Conservation (phyloP, 2,329 filamentous ascomycete genomes). For the Zymoseptoria tritici region DNA sequence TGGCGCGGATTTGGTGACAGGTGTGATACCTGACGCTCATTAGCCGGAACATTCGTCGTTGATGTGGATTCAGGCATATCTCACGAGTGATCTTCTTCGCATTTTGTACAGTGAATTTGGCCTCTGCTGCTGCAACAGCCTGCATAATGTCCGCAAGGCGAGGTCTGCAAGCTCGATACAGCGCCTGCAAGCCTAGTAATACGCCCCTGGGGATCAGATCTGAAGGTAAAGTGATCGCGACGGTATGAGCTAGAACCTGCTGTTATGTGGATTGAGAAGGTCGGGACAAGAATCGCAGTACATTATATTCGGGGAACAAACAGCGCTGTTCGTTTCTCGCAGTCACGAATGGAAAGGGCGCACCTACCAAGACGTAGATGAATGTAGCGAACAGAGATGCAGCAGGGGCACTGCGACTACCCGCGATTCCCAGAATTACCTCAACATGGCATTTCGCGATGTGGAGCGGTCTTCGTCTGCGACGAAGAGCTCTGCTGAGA, state of each 20-base stretch:
- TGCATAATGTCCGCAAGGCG: background rate
- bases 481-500: background rate
- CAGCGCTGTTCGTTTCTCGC: background rate
- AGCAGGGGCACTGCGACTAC: background rate
- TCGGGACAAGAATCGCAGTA: background rate
- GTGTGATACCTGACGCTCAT: background rate
- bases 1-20: background rate
- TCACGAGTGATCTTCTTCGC: background rate
- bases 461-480: background rate
- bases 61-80: background rate
- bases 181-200: background rate
- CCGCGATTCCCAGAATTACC: background rate
- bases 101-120: background rate
- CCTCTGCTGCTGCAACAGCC: background rate
- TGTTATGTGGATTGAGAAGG: background rate
- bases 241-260: background rate
- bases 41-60: background rate
- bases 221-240: background rate
- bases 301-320: background rate
- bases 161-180: background rate
- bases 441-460: background rate
- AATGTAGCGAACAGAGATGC: background rate
- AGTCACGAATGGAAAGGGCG: background rate
- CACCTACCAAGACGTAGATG: background rate
- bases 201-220: background rate